Evolutionary conservation across 495 filamentous ascomycete species (phyloP).

Genomic region (Penicillium bialowiezense): DNA sequence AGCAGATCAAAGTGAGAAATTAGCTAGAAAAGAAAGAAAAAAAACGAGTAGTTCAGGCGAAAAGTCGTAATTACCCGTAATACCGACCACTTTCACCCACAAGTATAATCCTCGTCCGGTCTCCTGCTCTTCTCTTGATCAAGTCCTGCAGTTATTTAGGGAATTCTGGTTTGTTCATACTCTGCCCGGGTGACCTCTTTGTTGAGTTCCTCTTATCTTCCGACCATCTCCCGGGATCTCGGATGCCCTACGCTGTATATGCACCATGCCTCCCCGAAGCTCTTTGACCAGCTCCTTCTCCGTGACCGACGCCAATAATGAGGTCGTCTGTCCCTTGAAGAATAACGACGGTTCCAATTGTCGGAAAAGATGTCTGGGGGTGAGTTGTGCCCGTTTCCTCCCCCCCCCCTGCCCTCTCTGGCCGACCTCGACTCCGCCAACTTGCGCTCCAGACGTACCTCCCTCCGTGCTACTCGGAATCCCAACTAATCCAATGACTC

Average conservation of each 20-base stretch:
- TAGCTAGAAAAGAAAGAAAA: background rate
- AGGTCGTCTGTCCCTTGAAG: conserved; percentile 93
- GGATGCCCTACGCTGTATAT: conserved; percentile 28
- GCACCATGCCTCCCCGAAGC: conserved; percentile 80
- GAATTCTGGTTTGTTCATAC: conserved; percentile 1
- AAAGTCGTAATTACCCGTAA: conserved; percentile 16
- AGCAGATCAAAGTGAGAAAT: too few species aligned
- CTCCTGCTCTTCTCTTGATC: conserved; percentile 12
- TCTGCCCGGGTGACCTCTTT: conserved; percentile 7
- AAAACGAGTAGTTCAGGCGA: conserved; percentile 1
- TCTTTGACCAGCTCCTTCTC: conserved; percentile 89
- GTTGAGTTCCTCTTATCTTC: conserved; percentile 2
- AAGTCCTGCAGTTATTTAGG: background rate
- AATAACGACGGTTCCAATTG: conserved; percentile 97
- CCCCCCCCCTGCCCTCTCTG: conserved; percentile 16
- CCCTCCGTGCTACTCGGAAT: conserved; percentile 2
- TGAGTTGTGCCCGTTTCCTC: conserved; percentile 53
- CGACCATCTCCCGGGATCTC: conserved; percentile 3
- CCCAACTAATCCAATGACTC: conserved; percentile 26
- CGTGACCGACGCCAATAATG: conserved; percentile 86
- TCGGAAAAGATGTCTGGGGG: conserved; percentile 95
- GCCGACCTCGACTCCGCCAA: conserved; percentile 5
- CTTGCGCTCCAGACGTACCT: background rate
- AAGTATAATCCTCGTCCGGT: conserved; percentile 18
- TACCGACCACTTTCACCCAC: conserved; percentile 11